Conservation (phyloP, 2,329 filamentous ascomycete genomes). For the Aureobasidium lini region DNA sequence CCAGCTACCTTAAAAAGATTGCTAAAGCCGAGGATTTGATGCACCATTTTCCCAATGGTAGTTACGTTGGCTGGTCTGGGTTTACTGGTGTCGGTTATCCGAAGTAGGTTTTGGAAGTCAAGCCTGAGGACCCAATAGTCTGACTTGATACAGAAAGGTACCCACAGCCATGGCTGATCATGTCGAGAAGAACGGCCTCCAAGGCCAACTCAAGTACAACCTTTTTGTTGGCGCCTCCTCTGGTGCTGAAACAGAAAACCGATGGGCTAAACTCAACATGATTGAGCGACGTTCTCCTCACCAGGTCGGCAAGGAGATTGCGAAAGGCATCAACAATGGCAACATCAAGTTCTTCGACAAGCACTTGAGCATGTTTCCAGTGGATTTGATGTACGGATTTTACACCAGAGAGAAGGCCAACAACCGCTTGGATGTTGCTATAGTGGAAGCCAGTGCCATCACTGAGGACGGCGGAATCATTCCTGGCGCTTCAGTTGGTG, state of each 20-base stretch:
- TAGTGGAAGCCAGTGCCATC: constrained; percentile 75
- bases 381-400: constrained; percentile 66
- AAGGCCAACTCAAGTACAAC: constrained; percentile 78
- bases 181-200: constrained; percentile 76
- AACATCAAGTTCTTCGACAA: constrained; percentile 91
- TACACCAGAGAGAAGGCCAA: constrained; percentile 74
- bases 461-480: constrained; percentile 85
- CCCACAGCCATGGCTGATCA: constrained; percentile 79
- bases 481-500: constrained; percentile 77
- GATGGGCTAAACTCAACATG: constrained; percentile 86
- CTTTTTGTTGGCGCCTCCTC: constrained; percentile 87
- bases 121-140: neutral
- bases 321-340: constrained; percentile 83
- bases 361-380: constrained; percentile 86
- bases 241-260: constrained; percentile 82
- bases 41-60: constrained; percentile 70
- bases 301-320: constrained; percentile 84
- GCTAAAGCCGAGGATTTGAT: constrained; percentile 72
- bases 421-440: constrained; percentile 71
- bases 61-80: constrained; percentile 87
- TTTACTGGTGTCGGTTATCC: constrained; percentile 88
- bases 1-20: constrained; percentile 73
- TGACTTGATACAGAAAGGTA: constrained; percentile 55
- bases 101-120: constrained; percentile 49
- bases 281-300: constrained; percentile 78